phyloP scores from a whole-genome alignment of 2,329 filamentous ascomycete species.

The Rhexocercosporidium sp. region DNA sequence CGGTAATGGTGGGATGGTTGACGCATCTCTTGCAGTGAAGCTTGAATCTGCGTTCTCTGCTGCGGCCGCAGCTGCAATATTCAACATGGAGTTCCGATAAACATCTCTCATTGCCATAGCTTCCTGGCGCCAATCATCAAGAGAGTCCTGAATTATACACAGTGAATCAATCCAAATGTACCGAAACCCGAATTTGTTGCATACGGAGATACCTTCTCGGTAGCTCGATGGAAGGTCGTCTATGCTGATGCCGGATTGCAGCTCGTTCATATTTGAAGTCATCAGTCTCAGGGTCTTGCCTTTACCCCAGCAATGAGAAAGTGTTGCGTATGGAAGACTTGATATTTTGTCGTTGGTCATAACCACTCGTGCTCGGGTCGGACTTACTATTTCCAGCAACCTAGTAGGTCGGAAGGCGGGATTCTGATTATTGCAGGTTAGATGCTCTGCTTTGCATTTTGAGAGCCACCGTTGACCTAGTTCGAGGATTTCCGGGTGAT shows the following conservation, averaged over 20 bases:
- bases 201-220: not conserved
- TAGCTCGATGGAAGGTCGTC: not conserved
- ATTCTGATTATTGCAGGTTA: not conserved
- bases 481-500: not conserved
- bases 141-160: slow-evolving; percentile 19
- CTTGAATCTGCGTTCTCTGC: slow-evolving; percentile 2
- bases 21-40: not conserved
- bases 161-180: slow-evolving; percentile 23
- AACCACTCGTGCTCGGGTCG: not conserved
- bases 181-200: not conserved
- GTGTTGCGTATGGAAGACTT: not conserved
- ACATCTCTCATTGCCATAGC: slow-evolving; percentile 14
- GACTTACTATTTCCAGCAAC: not conserved
- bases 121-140: slow-evolving; percentile 15
- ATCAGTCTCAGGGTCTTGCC: not conserved
- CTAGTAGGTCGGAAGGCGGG: not conserved
- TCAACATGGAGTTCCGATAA: slow-evolving; percentile 13
- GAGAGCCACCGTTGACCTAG: not conserved
- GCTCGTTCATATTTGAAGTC: not conserved
- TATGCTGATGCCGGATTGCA: not conserved
- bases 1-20: not conserved
- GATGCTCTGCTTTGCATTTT: not conserved
- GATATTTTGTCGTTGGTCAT: not conserved
- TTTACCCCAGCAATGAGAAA: not conserved
- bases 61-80: slow-evolving; percentile 17